Evolutionary conservation across 176 grass and related monocot species (phyloP), one percentile per base, ranked within the genome.

Genomic region (Cenchrus americanus): DNA sequence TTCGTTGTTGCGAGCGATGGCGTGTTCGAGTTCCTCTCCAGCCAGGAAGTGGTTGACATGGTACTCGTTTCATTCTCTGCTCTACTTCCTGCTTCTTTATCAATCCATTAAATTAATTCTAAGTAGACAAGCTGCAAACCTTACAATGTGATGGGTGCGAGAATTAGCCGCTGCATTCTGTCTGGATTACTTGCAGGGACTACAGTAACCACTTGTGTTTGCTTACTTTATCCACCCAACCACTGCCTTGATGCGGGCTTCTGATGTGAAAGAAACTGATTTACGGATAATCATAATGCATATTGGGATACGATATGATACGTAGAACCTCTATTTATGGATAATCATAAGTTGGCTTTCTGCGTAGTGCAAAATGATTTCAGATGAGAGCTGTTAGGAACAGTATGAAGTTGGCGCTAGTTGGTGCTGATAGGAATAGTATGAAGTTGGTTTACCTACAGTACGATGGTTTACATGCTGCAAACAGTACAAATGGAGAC

Each of bases 21-120:
- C 34, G 91, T 99, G 10, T 99, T 99, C 59, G 96, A 99, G 48
- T 96, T 99, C 75, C 94, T 99, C 84, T 92, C 96, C 27, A 99
- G 86, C 78, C 93, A 99, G 83, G 83, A 88, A 77, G 93, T 96
- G 63, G 86, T 99, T 65, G 91, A 99, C 49, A 99, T 95, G 93
- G 96, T 99, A 82, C 62, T 26, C 37, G 9, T 80, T 73, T 75
- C 62, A 62, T 51, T 66, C 52, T 66, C 9, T 66, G 7, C 19
- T 26, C 43, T 80, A 21, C 40, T 51, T 63, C 66, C 5, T 63
- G 47, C 71, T 91, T 66, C 37, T 62, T 49, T 5, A 42, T 32
- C 23, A 0, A 58, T 46, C 13, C 51, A 18, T 23, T 81, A 14
- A 18, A 13, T 76, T 34, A 19, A 19, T 77, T 21, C 17, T 64